Evolutionary conservation across 345 rosid genomes (phyloP).

Genomic region (Aurinia saxatilis): DNA sequence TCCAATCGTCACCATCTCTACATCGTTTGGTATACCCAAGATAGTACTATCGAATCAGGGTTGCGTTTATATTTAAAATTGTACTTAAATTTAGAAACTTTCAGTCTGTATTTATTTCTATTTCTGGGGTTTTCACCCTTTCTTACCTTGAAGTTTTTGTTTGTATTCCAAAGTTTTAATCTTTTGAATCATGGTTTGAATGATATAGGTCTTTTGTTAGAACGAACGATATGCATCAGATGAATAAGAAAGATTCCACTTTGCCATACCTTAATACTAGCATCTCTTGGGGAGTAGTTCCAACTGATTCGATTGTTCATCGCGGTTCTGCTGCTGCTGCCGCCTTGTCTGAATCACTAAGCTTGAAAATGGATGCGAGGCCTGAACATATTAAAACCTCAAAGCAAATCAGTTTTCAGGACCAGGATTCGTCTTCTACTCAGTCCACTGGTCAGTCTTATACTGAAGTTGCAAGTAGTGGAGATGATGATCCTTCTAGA

Average conservation of each 20-base stretch:
- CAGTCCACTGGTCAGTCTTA: constrained; percentile 72
- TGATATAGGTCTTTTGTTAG: constrained; percentile 8
- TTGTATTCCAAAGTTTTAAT: not conserved
- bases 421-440: constrained; percentile 58
- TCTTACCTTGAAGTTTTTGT: not conserved
- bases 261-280: constrained; percentile 32
- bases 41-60: constrained; percentile 19
- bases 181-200: not conserved
- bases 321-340: not conserved
- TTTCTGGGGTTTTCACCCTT: not conserved
- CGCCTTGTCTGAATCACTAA: constrained; percentile 28
- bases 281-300: constrained; percentile 35
- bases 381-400: constrained; percentile 28
- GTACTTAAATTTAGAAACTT: constrained; percentile 15
- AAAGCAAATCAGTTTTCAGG: constrained; percentile 50
- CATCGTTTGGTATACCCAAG: constrained; percentile 20
- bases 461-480: constrained; percentile 45
- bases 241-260: constrained; percentile 35
- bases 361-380: constrained; percentile 47
- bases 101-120: not conserved
- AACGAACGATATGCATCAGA: constrained; percentile 30
- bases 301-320: constrained; percentile 21
- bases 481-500: constrained; percentile 31
- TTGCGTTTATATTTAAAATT: not conserved
- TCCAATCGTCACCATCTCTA: constrained; percentile 16